Evolutionary conservation across 257 asterid species (phyloP), one percentile per base, ranked within the genome.

Genomic region (Forsythia viridissima): DNA sequence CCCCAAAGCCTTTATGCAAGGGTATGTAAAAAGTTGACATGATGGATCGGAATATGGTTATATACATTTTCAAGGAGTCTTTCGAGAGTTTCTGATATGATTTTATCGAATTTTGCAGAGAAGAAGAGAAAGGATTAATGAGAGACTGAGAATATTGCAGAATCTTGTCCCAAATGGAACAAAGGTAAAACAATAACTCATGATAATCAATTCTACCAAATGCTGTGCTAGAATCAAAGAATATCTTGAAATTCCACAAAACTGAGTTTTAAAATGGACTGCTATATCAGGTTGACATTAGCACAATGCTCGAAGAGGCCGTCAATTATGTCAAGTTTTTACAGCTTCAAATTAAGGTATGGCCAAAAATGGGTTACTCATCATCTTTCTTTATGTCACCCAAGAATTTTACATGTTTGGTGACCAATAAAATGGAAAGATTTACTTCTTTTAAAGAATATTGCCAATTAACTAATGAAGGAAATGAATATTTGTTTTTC

Each of bases 301-400:
- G 98, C 89, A 92, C 98, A 75, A 94, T 94, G 98, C 94, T 94
- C 3, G 97, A 94, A 88, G 97, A 92, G 88, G 98, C 98, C 1
- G 98, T 91, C 61, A 87, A 90, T 34, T 94, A 94, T 68, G 98
- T 94, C 4, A 94, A 92, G 79, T 92, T 91, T 73, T 79, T 94
- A 81, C 98, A 94, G 90, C 92, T 91, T 75, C 98, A 92, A 76
- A 94, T 94, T 83, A 92, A 91, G 96, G 98, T 92, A 89, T 3
- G 38, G 37, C 30, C 20, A 57, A 51, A 52, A 55, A 18, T 55
- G 24, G 16, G 16, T 4, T 24, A 18, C 34, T n/a, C 11, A 46
- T 11, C 3, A 11, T 46, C 52, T 46, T 11, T 46, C 46, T 42
- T 7, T 42, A 40, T 40, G 11, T 42, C 11, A 42, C 46, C 46